Base-by-base conservation (phyloP, 148 eudicot genomes). In the Nyssa sinensis region DNA sequence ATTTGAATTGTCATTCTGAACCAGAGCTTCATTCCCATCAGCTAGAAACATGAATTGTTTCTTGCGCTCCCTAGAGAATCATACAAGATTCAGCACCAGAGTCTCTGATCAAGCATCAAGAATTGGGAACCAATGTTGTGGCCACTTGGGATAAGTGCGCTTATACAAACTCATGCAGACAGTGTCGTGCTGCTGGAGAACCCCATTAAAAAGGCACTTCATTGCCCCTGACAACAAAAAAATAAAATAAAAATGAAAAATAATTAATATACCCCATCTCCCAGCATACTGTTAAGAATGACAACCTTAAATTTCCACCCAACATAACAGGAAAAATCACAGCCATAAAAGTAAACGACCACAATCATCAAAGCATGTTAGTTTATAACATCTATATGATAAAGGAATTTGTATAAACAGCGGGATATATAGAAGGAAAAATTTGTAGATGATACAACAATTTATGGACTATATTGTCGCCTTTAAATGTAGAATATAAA, bases 111-210 rank as follows among this genome's bases (percentile, higher is more conserved):
- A 86, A 71, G 74, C 73, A 62, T 80, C 74, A 58, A 76, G 77
- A 34, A 87, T 61, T 47, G 94, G 98, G 72, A 86, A 92, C 82
- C 81, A 83, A 19, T 78, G 85, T 60, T 88, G 86, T 5, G 98
- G 94, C 97, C 98, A 95, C 80, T 89, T 95, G 64, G 99, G 99
- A 79, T 89, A 95, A 19, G 86, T 78, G 39, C 99, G 97, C 79
- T 95, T 95, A 72, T 75, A 95, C 75, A 95, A 82, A 83, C 86
- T 95, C 97, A 95, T 90, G 82, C 99, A 95, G 59, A 95, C 84
- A 0, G 99, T 95, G 73, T 93, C 99, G 60, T 81, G 67, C 79
- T 95, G 99, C 85, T 92, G 97, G 70, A 91, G 90, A 71, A 85
- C 91, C 5, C 96, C 96, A 47, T 93, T 95, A 53, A 95, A 79